Base-by-base conservation (phyloP, 169 alveolate genomes). In the Plasmodium adleri region DNA sequence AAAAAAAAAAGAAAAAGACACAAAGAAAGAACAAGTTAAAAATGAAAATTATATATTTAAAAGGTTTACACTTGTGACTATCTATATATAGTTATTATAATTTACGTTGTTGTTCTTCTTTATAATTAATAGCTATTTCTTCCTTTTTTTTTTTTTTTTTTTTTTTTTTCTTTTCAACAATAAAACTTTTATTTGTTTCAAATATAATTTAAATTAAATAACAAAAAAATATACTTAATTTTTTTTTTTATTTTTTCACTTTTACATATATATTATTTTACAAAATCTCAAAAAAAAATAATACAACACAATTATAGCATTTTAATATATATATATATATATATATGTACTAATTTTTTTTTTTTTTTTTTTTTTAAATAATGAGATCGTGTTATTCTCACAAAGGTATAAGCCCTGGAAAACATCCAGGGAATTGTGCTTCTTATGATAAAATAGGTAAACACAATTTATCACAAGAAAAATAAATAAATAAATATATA, bases 371-470 rank as follows among this genome's bases (percentile, higher is more conserved):
- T 43, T 63, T 76, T 67, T 43, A 15, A 24, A 76, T 63, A 76
- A 76, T 76, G 88, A 76, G 76, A 43, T 76, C 88, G 39, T 76
- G 88, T 58, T 76, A 76, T 32, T 76, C 88, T 50, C 88, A 76
- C 68, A 76, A 76, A 76, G 88, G 88, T 13, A 72, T 64, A 24
- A 76, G 88, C 76, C 88, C 88, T 22, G 88, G 88, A 49, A 76
- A 76, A 43, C 88, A 76, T 26, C 74, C 76, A 22, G 60, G 43
- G 13, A 72, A 72, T 47, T 76, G 63, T 39, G 62, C 45, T n/a
- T 24, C 50, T 9, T 63, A 72, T 24, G 88, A 76, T 13, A 45
- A 63, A 76, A 76, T 76, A 63, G 88, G 88, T 76, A 76, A 76
- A 56, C 7, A 7, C 9, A 63, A 15, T 20, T 10, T 20, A 20